These are phyloP conservation scores for Fusarium tricinctum DNA, from an alignment of 2,329 filamentous ascomycete genomes.

Conservation along the genomic window DNA sequence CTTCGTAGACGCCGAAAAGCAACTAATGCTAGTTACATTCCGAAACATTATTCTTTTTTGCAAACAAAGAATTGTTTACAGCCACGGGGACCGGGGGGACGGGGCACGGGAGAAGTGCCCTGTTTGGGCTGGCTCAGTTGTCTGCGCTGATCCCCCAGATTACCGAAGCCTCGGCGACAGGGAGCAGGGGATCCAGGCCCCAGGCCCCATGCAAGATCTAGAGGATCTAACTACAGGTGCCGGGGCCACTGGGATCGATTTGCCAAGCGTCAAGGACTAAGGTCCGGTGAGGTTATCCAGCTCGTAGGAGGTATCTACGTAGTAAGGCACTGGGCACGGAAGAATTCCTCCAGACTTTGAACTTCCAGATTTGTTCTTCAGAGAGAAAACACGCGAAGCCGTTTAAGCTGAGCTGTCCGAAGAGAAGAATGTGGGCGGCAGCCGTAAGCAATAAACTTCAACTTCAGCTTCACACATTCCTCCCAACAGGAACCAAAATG, in stretches of 20 bases:
- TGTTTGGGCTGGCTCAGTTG: slow-evolving; percentile 11
- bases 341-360: neutral
- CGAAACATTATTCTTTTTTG: slow-evolving; percentile 28
- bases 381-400: slow-evolving; percentile 7
- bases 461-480: slow-evolving; percentile 35
- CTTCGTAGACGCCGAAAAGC: slow-evolving; percentile 13
- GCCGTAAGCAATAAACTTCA: slow-evolving; percentile 20
- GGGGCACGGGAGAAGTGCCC: neutral
- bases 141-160: slow-evolving; percentile 15
- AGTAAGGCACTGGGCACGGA: neutral
- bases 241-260: slow-evolving; percentile 3
- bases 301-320: too few relatives aligned
- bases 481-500: slow-evolving; percentile 9
- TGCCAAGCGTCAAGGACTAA: neutral
- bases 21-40: slow-evolving; percentile 30
- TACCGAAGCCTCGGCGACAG: slow-evolving; percentile 27
- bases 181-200: slow-evolving; percentile 10
- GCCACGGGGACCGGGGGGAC: too few relatives aligned
- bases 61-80: neutral
- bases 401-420: slow-evolving; percentile 24
- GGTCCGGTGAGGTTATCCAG: too few relatives aligned
- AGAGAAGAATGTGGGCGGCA: slow-evolving; percentile 10
- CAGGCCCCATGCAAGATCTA: neutral
- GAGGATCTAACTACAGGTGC: too few relatives aligned
- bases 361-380: neutral